Percentiles rank a stretch among this genome's conserved stretches.
phyloP scores from a whole-genome alignment of 139 green algal genomes.

The Gonium pectorale region DNA sequence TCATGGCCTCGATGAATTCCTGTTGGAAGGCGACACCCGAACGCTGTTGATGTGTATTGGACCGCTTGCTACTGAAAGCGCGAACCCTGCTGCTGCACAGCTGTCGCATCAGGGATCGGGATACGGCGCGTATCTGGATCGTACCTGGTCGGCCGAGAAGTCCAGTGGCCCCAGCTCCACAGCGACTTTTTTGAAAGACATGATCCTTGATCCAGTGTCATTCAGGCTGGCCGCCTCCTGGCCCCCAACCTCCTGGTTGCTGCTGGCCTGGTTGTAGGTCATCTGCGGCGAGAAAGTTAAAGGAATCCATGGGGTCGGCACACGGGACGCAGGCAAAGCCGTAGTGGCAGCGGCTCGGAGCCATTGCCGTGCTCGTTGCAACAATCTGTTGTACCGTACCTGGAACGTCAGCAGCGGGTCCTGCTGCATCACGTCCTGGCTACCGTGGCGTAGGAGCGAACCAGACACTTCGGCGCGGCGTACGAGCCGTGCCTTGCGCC shows the following conservation, averaged over 20 bases:
- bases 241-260: constrained; percentile 8
- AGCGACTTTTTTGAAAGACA: constrained; percentile 83
- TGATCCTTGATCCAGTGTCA: constrained; percentile 67
- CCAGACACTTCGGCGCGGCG: background rate
- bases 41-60: too few relatives aligned
- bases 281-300: background rate
- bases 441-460: background rate
- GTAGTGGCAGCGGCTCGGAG: too few relatives aligned
- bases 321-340: too few relatives aligned
- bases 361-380: too few relatives aligned
- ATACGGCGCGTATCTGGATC: too few relatives aligned
- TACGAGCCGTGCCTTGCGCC: background rate
- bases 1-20: constrained; percentile 83
- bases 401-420: constrained; percentile 32
- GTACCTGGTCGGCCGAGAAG: constrained; percentile 66
- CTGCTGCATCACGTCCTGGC: background rate
- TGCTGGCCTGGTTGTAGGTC: constrained; percentile 42
- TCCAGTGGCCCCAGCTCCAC: constrained; percentile 67
- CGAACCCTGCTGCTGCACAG: too few relatives aligned
- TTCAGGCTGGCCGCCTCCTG: too few relatives aligned
- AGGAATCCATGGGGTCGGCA: too few relatives aligned
- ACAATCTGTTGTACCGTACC: background rate
- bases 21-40: too few relatives aligned
- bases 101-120: too few relatives aligned
- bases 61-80: too few relatives aligned